Evolutionary conservation across 2,329 filamentous ascomycete species (phyloP).

Genomic region (Amylocarpus encephaloides): DNA sequence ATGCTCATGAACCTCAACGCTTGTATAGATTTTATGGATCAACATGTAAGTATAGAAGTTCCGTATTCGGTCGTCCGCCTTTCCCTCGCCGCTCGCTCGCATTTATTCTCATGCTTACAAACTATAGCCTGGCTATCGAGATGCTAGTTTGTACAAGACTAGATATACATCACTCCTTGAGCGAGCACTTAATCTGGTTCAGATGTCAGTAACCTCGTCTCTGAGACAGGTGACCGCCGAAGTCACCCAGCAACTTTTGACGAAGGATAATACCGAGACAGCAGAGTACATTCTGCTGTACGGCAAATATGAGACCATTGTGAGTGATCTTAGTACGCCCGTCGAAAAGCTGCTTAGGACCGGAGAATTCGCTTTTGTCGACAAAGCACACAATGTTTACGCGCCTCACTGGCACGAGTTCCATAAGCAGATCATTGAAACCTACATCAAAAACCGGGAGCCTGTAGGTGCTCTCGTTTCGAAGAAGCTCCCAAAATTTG

Average conservation of each 20-base stretch:
- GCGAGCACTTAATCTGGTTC: conserved; percentile 56
- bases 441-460: conserved; percentile 39
- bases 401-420: conserved; percentile 57
- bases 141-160: conserved; percentile 80
- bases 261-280: conserved; percentile 62
- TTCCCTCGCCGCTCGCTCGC: too few species aligned
- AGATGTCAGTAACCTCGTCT: conserved; percentile 20
- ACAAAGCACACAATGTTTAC: conserved; percentile 55
- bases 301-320: conserved; percentile 56
- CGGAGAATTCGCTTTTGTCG: conserved; percentile 41
- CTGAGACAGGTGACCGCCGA: conserved; percentile 50
- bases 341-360: conserved; percentile 48
- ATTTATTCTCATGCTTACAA: neutral
- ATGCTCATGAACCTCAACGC: conserved; percentile 83
- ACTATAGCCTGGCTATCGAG: conserved; percentile 68
- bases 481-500: conserved; percentile 49
- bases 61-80: neutral
- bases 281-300: conserved; percentile 66
- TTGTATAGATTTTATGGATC: conserved; percentile 87
- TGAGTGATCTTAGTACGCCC: conserved; percentile 50
- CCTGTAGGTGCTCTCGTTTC: conserved; percentile 48
- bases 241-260: conserved; percentile 54
- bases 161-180: conserved; percentile 77
- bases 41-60: conserved; percentile 54
- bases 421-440: conserved; percentile 44